Conservation (phyloP, 352 stramenopile species). For the Phytopythium delawarense region DNA sequence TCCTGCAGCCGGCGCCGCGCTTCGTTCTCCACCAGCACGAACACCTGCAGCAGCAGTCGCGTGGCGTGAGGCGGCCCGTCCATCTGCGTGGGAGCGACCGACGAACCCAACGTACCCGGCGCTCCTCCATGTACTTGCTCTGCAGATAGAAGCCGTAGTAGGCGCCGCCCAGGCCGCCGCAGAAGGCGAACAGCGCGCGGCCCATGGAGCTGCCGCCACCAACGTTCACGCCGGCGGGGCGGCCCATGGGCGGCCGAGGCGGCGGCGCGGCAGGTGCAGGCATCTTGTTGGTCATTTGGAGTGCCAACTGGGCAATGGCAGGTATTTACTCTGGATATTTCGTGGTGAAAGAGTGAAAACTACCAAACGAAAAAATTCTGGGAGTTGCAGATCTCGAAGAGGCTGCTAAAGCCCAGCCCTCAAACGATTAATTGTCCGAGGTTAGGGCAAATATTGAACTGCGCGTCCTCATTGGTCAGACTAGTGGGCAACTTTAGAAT, state of each 20-base stretch:
- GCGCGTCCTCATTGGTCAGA: no score
- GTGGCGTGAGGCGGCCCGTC: neutral
- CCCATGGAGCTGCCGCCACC: constrained; percentile 67
- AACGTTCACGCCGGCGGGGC: constrained; percentile 51
- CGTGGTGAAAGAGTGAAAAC: no score
- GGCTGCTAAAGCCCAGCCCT: no score
- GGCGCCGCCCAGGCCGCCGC: constrained; percentile 58
- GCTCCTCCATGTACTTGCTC: constrained; percentile 81
- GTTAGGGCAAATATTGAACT: no score
- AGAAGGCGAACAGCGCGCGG: constrained; percentile 60
- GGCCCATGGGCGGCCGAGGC: constrained; percentile 11
- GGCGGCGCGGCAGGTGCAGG: constrained; percentile 2
- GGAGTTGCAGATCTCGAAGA: no score
- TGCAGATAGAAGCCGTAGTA: constrained; percentile 84
- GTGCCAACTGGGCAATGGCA: no score
- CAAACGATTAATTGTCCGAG: no score
- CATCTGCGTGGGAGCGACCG: neutral
- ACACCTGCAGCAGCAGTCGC: constrained; percentile 26
- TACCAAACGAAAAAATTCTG: no score
- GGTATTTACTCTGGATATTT: neutral
- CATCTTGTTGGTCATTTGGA: neutral
- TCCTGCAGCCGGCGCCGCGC: constrained; percentile 56
- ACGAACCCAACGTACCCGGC: constrained; percentile 31
- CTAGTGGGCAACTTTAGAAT: no score
- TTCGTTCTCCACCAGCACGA: constrained; percentile 51